A percentile compares a stretch with the other conserved stretches of the same genome.
Conservation (phyloP, 2,329 filamentous ascomycete species). For the Colletotrichum gloeosporioides region DNA sequence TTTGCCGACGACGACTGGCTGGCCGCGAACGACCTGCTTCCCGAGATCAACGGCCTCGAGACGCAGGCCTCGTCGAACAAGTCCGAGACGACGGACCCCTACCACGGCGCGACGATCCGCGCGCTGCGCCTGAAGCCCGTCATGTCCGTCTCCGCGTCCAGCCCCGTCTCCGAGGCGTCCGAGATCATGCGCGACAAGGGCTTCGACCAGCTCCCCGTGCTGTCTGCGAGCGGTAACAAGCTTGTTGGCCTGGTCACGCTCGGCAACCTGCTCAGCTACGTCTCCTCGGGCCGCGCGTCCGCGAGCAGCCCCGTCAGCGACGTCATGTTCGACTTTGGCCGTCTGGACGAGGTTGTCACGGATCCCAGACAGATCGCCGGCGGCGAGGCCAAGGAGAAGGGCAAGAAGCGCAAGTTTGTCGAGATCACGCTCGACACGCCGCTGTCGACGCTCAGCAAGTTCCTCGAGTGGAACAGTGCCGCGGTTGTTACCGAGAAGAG, state of each 20-base stretch:
- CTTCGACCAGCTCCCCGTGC: constrained; percentile 96
- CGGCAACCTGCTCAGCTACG: constrained; percentile 90
- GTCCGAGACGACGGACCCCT: constrained; percentile 65
- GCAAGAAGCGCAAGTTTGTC: constrained; percentile 74
- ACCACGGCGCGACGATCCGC: constrained; percentile 79
- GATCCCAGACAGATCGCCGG: constrained; percentile 73
- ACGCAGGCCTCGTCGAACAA: constrained; percentile 42
- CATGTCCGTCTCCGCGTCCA: constrained; percentile 77
- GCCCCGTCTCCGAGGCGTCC: constrained; percentile 83
- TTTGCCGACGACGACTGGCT: constrained; percentile 99
- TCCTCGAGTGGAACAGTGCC: constrained; percentile 98
- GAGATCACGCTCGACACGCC: constrained; percentile 94
- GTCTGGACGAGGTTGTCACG: constrained; percentile 88
- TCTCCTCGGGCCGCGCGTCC: constrained; percentile 81
- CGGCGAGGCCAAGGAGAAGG: constrained; percentile 39
- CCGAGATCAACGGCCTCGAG: constrained; percentile 56
- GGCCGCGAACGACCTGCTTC: constrained; percentile 90
- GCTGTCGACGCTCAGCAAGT: constrained; percentile 82
- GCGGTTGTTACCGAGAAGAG: constrained; percentile 87
- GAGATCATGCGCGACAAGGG: constrained; percentile 98
- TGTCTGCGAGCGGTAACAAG: constrained; percentile 69
- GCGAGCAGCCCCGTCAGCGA: constrained; percentile 77
- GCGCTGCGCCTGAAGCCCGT: constrained; percentile 91
- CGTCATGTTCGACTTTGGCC: constrained; percentile 97
- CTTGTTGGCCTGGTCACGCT: constrained; percentile 94